Evolutionary conservation across 2,329 filamentous ascomycete species (phyloP), one percentile per base, ranked within the genome.

Genomic region (Amylocarpus encephaloides): DNA sequence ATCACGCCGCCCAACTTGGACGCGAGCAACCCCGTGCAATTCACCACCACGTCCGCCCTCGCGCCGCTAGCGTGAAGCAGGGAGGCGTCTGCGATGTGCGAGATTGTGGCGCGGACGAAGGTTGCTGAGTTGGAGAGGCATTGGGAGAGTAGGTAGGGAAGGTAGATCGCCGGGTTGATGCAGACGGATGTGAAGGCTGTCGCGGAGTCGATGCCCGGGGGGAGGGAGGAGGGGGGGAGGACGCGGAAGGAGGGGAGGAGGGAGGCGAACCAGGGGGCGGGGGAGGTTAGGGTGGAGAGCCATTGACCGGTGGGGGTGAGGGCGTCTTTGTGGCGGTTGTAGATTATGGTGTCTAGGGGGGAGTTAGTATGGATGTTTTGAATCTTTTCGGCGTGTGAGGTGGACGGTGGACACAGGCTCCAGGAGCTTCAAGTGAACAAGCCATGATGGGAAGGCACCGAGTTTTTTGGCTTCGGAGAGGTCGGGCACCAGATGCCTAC

Each of bases 101-200:
- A 68, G 45, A 90, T 68, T 1, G 76, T 67, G 3, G 71, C 80
- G 30, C 87, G 78, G 59, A 79, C 78, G 62, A 91, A 73, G 0
- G 80, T 72, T 9, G 87, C 85, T 29, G 87, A 86, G 51, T 81
- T 79, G 61, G 80, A 82, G 29, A 86, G 74, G 66, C 88, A 93
- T 69, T 92, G 84, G 1, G 86, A 86, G 0, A 87, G 73, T 0
- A 96, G 80, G 82, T 86, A 95, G 3, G 87, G 82, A 1, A 95
- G 79, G 69, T 95, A 96, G 48, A 95, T 70, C 41, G 86, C 81
- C 0, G 87, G 87, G 71, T 96, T 96, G 67, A 95, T 91, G 70
- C 90, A 95, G 34, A 95, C 82, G 0, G 86, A 91, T 6, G 80
- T 88, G 67, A 92, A 95, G 51, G 77, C 73, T 48, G 80, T 85